Evolutionary conservation across 805 yeast species (phyloP), one percentile per base, ranked within the genome.

Genomic region (Danielia reshetovae): DNA sequence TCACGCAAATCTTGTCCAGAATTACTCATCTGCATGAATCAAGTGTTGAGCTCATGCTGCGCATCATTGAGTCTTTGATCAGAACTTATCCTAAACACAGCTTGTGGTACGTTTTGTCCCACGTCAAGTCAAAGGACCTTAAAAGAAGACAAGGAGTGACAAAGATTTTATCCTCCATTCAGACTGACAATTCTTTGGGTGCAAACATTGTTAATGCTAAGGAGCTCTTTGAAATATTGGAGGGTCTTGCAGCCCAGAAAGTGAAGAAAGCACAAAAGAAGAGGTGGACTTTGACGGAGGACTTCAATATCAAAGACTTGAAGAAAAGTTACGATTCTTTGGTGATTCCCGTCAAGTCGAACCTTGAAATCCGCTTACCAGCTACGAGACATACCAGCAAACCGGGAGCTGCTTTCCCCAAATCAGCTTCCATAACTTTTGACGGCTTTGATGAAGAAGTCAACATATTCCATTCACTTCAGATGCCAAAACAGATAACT

Each of bases 1-100:
- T 90, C 14, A 85, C 97, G 0, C 97, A 93, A 54, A 55, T 93
- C 23, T 62, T 90, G 4, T 87, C 97, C 0, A 70, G 97, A 48
- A 68, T 89, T 38, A 65, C 76, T 1, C 93, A 85, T 48, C 62
- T 72, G 1, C 79, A 82, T 43, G 57, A 60, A 2, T 63, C 67
- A 0, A 78, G 93, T 0, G 73, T 70, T 18, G 70, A 68, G 2
- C 58, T 79, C 14, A 67, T 93, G 11, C 57, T 72, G 34, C 59
- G 64, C n/a, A 74, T 90, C 15, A 62, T 89, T 8, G 61, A 73
- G 10, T 60, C 67, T 10, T 69, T 90, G 9, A 68, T 82, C 0
- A 59, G 62, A 19, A 67, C 74, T 16, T 93, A 87, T 54, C 96
- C 97, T 0, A 73, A 76, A 12, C 90, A 86, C 41, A 77, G 89